Evolutionary conservation across 495 filamentous ascomycete species (phyloP), one percentile per base, ranked within the genome.

Genomic region (Xanthoparmelia taractica): DNA sequence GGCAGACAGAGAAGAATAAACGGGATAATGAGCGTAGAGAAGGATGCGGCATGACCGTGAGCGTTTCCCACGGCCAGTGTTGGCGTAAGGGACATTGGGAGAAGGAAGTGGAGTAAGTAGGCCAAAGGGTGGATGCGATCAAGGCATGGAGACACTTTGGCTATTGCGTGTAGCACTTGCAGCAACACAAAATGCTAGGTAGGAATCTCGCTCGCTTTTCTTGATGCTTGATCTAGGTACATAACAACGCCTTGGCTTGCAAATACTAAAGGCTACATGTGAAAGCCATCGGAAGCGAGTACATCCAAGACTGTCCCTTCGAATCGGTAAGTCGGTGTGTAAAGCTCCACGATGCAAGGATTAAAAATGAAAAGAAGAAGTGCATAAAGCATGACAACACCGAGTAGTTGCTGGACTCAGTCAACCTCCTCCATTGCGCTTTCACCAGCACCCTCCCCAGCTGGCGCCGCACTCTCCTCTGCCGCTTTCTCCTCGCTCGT

Each of bases 391-490:
- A 59, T 45, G 48, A 52, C 29, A 50, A 68, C 45, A 63, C 66
- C 50, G 50, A 48, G 48, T 54, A 27, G 23, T 50, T 43, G 57
- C 61, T 45, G 33, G 73, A 71, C 81, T 75, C 86, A 87, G 79
- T 87, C 85, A 69, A 87, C 85, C 80, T 87, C 85, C 80, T 87
- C 85, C 85, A 87, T 88, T 68, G 84, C 81, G 74, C 80, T 83
- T 83, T 87, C 85, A 63, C 78, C 82, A 37, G 82, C 74, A 59
- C 78, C 81, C 69, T 54, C 50, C 29, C 79, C 82, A 54, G 75
- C 73, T 23, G 80, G 80, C 40, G 86, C 81, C 48, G 82, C 79
- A 69, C 83, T 78, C 58, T 83, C 87, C 72, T 85, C 85, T 62
- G 83, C 75, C 59, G 79, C 77, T 63, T 80, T 78, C 76, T 86